phyloP scores from a whole-genome alignment of 2,329 filamentous ascomycete species.

The Fusarium guadeloupense region DNA sequence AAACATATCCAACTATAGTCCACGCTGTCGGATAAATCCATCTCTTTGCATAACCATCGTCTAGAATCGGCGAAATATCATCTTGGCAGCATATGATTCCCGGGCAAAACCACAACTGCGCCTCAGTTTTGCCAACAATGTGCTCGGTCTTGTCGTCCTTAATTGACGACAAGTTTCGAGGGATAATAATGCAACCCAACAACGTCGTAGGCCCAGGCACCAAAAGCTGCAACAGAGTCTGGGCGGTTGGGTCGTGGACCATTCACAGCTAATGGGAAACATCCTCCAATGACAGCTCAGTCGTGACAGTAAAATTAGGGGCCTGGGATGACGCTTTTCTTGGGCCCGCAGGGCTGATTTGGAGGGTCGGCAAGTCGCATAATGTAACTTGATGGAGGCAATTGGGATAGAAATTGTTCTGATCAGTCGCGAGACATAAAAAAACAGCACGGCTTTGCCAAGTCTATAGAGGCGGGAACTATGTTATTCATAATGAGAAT shows the following conservation, averaged over 20 bases:
- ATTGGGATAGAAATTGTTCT: background rate
- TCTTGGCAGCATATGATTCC: constrained; percentile 7
- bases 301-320: constrained; percentile 18
- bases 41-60: background rate
- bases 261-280: background rate
- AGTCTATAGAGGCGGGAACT: too few species aligned
- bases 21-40: background rate
- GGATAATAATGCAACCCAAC: background rate
- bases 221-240: background rate
- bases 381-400: constrained; percentile 18
- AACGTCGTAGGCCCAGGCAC: background rate
- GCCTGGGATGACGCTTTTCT: background rate
- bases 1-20: constrained; percentile 17
- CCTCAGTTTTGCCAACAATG: constrained; percentile 20
- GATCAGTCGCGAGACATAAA: too few species aligned
- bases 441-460: too few species aligned
- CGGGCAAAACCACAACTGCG: constrained; percentile 3
- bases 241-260: background rate
- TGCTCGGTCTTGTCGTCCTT: background rate
- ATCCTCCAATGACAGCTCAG: constrained; percentile 15
- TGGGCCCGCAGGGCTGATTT: constrained; percentile 18
- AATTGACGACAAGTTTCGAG: background rate
- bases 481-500: too few species aligned
- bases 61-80: constrained; percentile 9
- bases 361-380: constrained; percentile 3